Base-by-base conservation (phyloP, 2,329 filamentous ascomycete species). In the Ophiocordyceps robertsii region DNA sequence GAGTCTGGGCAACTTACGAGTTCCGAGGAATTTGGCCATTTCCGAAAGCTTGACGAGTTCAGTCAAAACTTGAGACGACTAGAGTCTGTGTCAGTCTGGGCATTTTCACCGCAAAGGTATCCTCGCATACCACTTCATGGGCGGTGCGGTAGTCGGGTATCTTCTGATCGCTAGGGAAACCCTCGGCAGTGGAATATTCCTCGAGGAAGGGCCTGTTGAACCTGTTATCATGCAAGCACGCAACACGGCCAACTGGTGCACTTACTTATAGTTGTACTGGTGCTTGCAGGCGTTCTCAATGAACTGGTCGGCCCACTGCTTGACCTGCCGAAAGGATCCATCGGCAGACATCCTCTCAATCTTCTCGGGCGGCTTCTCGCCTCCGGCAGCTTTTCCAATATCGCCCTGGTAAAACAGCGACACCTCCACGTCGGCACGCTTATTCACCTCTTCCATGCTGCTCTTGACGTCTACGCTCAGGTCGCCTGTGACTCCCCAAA, bases 361-460 rank as follows among this genome's bases (percentile, higher is more conserved):
- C 11, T 32, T 32, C 9, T 32, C 31, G 9, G 31, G 31, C 5
- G 31, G 11, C 31, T 10, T 10, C 11, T 4, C 4, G 4, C 5
- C 11, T 5, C 12, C 31, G 4, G 9, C 9, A 32, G 9, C 31
- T 32, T 29, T 16, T 2, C 37, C 37, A 8, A 43, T 10, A n/a
- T 43, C 30, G 29, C 41, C 41, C 19, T 43, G n/a, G 21, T 36
- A 43, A n/a, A 39, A 43, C 8, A 39, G 4, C n/a, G 29, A 35
- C 6, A 39, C 37, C 11, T 43, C 41, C 3, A 39, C 37, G 4
- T 39, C 11, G 13, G 41, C 37, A 19, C 29, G 11, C 8, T 29
- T 35, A 16, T 29, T 31, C 0, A 43, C 17, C 9, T 35, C 13
- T 13, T 43, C 24, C 29, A 43, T 39, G 37, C 16, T 39, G 3